These are phyloP conservation scores for Dryas alaskensis DNA, from an alignment of 306 rosid species.

Conservation along the genomic window DNA sequence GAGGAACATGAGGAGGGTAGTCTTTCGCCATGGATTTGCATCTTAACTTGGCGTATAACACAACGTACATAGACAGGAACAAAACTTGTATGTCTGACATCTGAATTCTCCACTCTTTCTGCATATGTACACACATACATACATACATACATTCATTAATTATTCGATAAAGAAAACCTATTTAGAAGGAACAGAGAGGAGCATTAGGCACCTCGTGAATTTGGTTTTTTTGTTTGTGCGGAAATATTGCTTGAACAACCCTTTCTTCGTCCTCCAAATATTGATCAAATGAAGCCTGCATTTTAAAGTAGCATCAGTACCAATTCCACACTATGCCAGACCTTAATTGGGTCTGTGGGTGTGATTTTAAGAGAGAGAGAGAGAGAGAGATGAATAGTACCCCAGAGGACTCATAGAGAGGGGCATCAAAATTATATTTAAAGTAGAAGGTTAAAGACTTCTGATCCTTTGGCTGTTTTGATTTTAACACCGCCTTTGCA, in stretches of 20 bases:
- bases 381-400: conserved; percentile 23
- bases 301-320: not conserved
- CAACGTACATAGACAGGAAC: conserved; percentile 34
- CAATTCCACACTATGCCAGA: too few species aligned
- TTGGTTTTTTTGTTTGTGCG: conserved; percentile 22
- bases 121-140: not conserved
- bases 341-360: not conserved
- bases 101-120: conserved; percentile 56
- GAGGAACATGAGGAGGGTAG: conserved; percentile 49
- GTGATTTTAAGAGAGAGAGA: not conserved
- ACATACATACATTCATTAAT: too few species aligned
- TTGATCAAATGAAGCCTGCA: conserved; percentile 55
- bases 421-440: conserved; percentile 24
- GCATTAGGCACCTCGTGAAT: conserved; percentile 29
- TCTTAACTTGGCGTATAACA: conserved; percentile 29
- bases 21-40: conserved; percentile 49
- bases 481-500: conserved; percentile 1
- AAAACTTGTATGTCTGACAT: conserved; percentile 37
- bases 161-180: too few species aligned
- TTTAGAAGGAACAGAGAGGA: not conserved
- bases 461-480: conserved; percentile 6
- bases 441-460: conserved; percentile 30
- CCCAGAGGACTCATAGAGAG: conserved; percentile 39
- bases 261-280: conserved; percentile 39
- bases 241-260: conserved; percentile 33